Evolutionary conservation across 1,284 basidiomycete species (phyloP).

Genomic region (Cryptococcus sp.): DNA sequence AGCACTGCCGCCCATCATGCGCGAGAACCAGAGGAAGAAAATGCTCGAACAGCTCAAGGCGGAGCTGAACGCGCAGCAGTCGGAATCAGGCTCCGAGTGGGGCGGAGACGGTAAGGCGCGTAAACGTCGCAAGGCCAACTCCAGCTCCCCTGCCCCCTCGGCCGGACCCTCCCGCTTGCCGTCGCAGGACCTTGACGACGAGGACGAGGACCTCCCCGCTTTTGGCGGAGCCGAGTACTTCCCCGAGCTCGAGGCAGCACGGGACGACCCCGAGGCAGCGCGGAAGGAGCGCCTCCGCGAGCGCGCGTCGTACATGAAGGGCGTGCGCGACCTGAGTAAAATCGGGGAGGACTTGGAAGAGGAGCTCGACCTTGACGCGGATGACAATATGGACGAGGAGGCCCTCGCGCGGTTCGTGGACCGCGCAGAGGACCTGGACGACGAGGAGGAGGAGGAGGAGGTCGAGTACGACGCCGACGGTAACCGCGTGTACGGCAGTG

Average conservation of each 20-base stretch:
- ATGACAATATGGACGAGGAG: slow-evolving; percentile 12
- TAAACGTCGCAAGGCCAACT: slow-evolving; percentile 34
- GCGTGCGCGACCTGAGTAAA: slow-evolving; percentile 10
- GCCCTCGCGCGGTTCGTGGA: slow-evolving; percentile 3
- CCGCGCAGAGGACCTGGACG: background rate
- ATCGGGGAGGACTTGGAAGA: slow-evolving; percentile 26
- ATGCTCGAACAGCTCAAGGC: slow-evolving; percentile 22
- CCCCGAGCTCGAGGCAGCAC: slow-evolving; percentile 51
- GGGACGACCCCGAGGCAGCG: slow-evolving; percentile 27
- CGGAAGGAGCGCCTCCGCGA: slow-evolving; percentile 14
- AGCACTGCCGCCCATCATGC: slow-evolving; percentile 37
- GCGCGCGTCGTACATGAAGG: slow-evolving; percentile 14
- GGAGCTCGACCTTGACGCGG: slow-evolving; percentile 55
- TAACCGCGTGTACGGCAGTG: slow-evolving; percentile 4
- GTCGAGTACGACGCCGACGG: slow-evolving; percentile 15
- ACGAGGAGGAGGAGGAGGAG: slow-evolving; percentile 55
- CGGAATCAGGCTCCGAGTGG: slow-evolving; percentile 23
- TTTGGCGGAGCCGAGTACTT: slow-evolving; percentile 55
- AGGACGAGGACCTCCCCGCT: slow-evolving; percentile 45
- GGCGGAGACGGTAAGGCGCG: slow-evolving; percentile 41
- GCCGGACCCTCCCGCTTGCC: background rate
- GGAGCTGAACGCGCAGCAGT: slow-evolving; percentile 36
- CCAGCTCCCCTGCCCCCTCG: too few relatives aligned
- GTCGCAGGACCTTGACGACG: slow-evolving; percentile 19
- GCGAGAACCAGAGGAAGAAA: slow-evolving; percentile 46